Conservation (phyloP, 1,284 basidiomycete species). For the Malassezia furfur region DNA sequence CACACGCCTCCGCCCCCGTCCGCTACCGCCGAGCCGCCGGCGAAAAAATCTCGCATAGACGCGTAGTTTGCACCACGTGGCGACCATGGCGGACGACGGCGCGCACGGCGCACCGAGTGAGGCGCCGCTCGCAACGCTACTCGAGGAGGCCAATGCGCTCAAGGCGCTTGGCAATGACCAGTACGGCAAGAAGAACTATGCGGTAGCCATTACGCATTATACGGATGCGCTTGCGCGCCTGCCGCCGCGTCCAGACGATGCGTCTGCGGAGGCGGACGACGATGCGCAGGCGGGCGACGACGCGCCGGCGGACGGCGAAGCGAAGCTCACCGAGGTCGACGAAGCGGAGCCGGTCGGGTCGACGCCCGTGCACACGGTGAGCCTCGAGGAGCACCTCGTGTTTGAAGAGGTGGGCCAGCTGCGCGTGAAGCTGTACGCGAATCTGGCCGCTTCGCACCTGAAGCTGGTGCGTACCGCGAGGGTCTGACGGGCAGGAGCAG, state of each 20-base stretch:
- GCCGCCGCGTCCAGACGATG: not conserved
- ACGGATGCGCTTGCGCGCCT: slow-evolving; percentile 12
- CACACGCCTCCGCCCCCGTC: too few relatives aligned
- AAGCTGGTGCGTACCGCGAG: slow-evolving; percentile 51
- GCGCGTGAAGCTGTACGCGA: slow-evolving; percentile 55
- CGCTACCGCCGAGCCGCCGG: not conserved
- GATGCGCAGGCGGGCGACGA: not conserved
- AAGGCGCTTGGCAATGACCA: slow-evolving; percentile 8
- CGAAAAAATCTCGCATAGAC: not conserved
- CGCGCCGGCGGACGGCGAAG: not conserved
- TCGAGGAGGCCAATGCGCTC: slow-evolving; percentile 7
- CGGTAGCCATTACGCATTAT: slow-evolving; percentile 3
- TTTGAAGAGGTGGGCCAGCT: slow-evolving; percentile 1
- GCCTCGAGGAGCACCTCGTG: slow-evolving; percentile 1
- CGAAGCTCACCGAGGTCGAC: not conserved
- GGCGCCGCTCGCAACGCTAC: not conserved
- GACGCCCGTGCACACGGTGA: not conserved
- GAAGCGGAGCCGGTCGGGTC: not conserved
- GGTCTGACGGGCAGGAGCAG: slow-evolving; percentile 18
- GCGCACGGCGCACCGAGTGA: not conserved
- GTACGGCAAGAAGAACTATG: slow-evolving; percentile 6
- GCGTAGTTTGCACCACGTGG: not conserved
- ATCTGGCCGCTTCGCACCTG: slow-evolving; percentile 68
- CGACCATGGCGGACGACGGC: not conserved
- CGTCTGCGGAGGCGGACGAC: not conserved